Evolutionary conservation across 106 monocot species (phyloP), one percentile per base, ranked within the genome.

Genomic region (Vanilla planifolia): DNA sequence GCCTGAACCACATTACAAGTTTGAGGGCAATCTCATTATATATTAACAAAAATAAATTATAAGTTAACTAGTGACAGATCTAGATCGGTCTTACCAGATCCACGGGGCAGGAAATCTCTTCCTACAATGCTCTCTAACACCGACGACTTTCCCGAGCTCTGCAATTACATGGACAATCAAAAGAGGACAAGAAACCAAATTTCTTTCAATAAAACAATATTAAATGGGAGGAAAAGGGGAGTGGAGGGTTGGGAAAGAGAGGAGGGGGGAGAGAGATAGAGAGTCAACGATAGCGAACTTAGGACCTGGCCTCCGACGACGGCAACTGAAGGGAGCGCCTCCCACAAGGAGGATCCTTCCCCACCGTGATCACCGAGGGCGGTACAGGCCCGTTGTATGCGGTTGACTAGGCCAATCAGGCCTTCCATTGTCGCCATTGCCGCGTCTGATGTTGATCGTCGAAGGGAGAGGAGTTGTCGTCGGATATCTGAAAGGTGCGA

Each of bases 61-160:
- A 5, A 30, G 30, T 19, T 30, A 33, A 42, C 2, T 10, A 26
- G 22, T n/a, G n/a, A n/a, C n/a, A n/a, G n/a, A 30, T 42, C 55
- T 0, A 0, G 34, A 28, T 39, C 63, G 29, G 32, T 51, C 51
- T 75, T 67, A 93, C 93, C 93, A 40, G 93, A 93, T 75, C 93
- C 93, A 46, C 93, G 73, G 33, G 93, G 93, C 13, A 93, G 74
- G 63, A 93, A 93, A 60, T 93, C 93, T 62, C 88, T 78, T 42
- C 93, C 93, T 2, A 93, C 93, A 27, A 93, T 82, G 71, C 93
- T 93, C 82, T 93, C 93, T 61, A 93, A 65, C 51, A 93, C 93
- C 24, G 93, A 93, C 33, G 85, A 88, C 64, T 93, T 93, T 63
- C 93, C 93, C 20, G 93, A 93, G 53, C 93, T 89, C 93, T 88